These are phyloP conservation scores for Mrakia blollopis DNA, from an alignment of 768 basidiomycete species.

Conservation along the genomic window DNA sequence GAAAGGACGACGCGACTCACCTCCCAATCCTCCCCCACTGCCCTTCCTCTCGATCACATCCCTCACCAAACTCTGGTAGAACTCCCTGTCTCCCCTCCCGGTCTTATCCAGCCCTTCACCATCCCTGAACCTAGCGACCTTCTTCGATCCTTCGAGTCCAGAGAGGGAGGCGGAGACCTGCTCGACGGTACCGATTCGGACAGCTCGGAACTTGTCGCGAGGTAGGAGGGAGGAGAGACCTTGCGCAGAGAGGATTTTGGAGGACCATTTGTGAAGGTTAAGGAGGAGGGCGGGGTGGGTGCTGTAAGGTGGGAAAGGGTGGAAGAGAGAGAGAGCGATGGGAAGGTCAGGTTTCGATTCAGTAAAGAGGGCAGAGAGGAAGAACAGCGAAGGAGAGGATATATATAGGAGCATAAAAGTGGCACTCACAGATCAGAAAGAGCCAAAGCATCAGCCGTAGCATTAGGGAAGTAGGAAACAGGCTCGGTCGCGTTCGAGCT, in stretches of 20 bases:
- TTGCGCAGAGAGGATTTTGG: slow-evolving; percentile 91
- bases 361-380: background rate
- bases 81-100: slow-evolving; percentile 68
- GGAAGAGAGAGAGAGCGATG: background rate
- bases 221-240: slow-evolving; percentile 62
- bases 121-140: slow-evolving; percentile 34
- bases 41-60: slow-evolving; percentile 71
- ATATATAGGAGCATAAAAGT: background rate
- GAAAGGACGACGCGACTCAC: slow-evolving; percentile 9
- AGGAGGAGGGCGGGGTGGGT: slow-evolving; percentile 42
- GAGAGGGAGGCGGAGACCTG: slow-evolving; percentile 68
- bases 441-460: slow-evolving; percentile 22
- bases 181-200: slow-evolving; percentile 58
- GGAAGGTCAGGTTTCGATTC: background rate
- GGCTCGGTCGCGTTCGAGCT: slow-evolving; percentile 5
- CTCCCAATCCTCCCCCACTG: slow-evolving; percentile 42
- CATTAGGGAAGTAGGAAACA: slow-evolving; percentile 20
- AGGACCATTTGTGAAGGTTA: slow-evolving; percentile 88
- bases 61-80: slow-evolving; percentile 84
- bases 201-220: slow-evolving; percentile 55
- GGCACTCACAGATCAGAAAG: slow-evolving; percentile 24
- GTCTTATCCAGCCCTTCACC: slow-evolving; percentile 46
- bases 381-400: no score
- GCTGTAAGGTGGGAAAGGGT: slow-evolving; percentile 10
- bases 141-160: slow-evolving; percentile 32